A percentile compares a stretch with the other conserved stretches of the same genome.
These are phyloP conservation scores for Rhynchosporium secalis DNA, from an alignment of 2,329 filamentous ascomycete species.

Conservation along the genomic window DNA sequence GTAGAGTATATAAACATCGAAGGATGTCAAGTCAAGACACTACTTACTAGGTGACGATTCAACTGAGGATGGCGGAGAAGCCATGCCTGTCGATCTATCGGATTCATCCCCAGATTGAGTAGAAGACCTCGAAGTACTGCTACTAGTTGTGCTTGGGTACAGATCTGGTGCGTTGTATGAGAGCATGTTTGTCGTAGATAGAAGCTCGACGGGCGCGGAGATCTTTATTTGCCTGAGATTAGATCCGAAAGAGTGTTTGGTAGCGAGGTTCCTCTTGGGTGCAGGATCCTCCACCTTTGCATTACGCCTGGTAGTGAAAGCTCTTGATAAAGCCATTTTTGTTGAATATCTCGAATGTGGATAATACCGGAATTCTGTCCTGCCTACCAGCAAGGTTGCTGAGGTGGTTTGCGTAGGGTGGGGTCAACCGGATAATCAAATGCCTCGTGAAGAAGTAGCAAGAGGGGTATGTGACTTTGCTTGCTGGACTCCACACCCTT, in stretches of 20 bases:
- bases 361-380: conserved; percentile 13
- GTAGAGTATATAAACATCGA: no score
- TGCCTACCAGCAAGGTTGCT: conserved; percentile 20
- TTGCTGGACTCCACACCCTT: conserved; percentile 12
- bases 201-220: conserved; percentile 79
- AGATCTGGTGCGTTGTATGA: conserved; percentile 93
- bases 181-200: conserved; percentile 95
- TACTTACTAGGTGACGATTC: conserved; percentile 40
- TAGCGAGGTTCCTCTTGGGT: conserved; percentile 34
- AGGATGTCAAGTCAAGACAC: no score
- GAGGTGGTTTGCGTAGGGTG: conserved; percentile 13
- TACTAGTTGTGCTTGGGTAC: conserved; percentile 39
- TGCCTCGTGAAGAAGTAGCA: conserved; percentile 2
- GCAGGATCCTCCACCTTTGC: conserved; percentile 46
- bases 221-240: conserved; percentile 62
- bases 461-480: neutral
- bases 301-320: conserved; percentile 67
- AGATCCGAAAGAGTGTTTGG: conserved; percentile 33
- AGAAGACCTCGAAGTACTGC: conserved; percentile 35
- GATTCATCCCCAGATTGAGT: conserved; percentile 69
- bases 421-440: conserved; percentile 13
- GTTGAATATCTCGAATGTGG: conserved; percentile 26
- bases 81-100: conserved; percentile 52
- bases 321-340: conserved; percentile 61
- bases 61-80: conserved; percentile 47